These are phyloP conservation scores for Vaccinium myrtillus DNA, from an alignment of 148 eudicot species.

Conservation along the genomic window DNA sequence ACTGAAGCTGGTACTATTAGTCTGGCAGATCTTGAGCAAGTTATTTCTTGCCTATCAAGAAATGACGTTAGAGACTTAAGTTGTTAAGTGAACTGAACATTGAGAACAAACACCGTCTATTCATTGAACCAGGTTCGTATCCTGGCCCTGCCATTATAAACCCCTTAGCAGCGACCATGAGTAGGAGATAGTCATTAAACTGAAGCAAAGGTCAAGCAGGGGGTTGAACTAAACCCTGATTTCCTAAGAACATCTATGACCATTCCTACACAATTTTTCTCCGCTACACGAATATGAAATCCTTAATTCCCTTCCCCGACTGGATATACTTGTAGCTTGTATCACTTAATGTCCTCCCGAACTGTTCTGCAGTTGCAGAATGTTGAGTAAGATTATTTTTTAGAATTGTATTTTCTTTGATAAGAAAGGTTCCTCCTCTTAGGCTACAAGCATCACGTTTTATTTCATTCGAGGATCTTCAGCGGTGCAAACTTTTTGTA, in stretches of 20 bases:
- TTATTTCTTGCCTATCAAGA: not conserved
- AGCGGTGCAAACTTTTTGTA: not conserved
- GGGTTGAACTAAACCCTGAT: not conserved
- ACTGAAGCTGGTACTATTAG: not conserved
- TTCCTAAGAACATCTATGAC: not conserved
- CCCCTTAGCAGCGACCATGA: not conserved
- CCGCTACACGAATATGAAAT: not conserved
- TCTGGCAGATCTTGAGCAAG: not conserved
- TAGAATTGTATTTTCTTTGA: not conserved
- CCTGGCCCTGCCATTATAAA: not conserved
- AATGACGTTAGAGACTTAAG: not conserved
- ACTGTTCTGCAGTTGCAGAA: not conserved
- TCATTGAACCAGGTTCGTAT: not conserved
- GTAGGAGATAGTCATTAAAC: not conserved
- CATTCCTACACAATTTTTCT: not conserved
- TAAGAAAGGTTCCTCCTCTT: slow-evolving; percentile 1
- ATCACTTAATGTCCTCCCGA: not conserved
- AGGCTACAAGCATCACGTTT: not conserved
- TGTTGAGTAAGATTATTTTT: not conserved
- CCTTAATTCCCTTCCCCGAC: not conserved
- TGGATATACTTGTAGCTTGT: not conserved
- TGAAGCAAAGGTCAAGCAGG: not conserved
- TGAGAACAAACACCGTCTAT: too few species aligned
- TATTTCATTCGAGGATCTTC: not conserved
- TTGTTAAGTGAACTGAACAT: too few species aligned